Evolutionary conservation across 139 green algal genomes (phyloP), one percentile per base, ranked within the genome.

Genomic region (Limnomonas spitsbergensis): DNA sequence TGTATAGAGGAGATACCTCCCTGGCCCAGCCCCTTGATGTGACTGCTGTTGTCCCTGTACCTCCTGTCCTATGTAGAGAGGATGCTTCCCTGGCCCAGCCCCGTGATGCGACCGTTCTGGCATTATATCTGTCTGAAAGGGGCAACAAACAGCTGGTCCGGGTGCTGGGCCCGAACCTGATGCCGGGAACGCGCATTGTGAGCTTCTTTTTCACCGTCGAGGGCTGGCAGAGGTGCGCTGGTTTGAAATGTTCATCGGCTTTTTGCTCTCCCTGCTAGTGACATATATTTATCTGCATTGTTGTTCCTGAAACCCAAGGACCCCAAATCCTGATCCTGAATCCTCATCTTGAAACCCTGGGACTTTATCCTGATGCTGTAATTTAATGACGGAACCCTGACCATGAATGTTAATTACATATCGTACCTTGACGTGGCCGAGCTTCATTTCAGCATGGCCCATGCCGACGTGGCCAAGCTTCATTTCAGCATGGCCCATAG

Each of bases 61-160:
- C n/a, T n/a, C n/a, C n/a, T n/a, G n/a, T n/a, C n/a, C 31, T 20
- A 72, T 29, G 68, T 32, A 74, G 68, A 9, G 68, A 32, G 7
- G 82, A 84, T 66, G 82, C 82, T 0, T 53, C 67, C 27, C 37
- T 34, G 0, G 82, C 78, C 1, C 70, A 87, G 47, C 75, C 82
- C 0, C 39, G 14, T 38, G 36, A 75, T 35, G 82, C 82, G 9
- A 79, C 75, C n/a, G 76, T 87, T 3, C 81, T 87, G 31, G 78
- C 76, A 14, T 75, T 84, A 37, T 88, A 88, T 40, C 53, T 88
- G 26, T 81, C 74, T 35, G 83, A 88, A 31, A 71, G 54, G n/a
- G 83, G 83, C 61, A 88, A 88, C 40, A n/a, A 1, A 24, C 37
- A 74, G 32, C 79, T 88, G 38, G 67, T 88, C 26, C n/a, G 29